phyloP scores from a whole-genome alignment of 257 asterid genomes.

The Solanum dulcamara region DNA sequence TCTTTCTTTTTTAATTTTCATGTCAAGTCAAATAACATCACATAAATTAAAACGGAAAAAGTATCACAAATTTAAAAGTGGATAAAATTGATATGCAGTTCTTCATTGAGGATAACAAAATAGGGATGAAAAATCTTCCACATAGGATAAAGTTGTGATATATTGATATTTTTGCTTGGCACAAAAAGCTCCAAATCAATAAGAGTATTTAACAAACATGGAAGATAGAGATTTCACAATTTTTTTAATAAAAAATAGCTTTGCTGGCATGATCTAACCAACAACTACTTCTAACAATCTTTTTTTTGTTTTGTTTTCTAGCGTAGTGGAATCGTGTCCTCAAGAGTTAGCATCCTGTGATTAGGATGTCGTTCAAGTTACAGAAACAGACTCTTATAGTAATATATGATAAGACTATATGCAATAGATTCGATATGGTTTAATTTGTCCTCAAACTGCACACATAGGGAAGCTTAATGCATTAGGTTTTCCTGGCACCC shows the following conservation, averaged over 20 bases:
- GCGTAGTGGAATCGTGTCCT: neutral
- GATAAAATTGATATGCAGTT: neutral
- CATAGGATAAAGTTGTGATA: neutral
- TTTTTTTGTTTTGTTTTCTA: neutral
- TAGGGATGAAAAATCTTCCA: neutral
- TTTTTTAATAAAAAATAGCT: neutral
- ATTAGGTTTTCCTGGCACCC: neutral
- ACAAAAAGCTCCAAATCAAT: neutral
- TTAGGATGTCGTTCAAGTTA: neutral
- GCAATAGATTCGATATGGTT: neutral
- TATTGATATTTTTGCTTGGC: neutral
- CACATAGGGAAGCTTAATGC: neutral
- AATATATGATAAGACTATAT: neutral
- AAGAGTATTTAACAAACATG: neutral
- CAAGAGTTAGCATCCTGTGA: neutral
- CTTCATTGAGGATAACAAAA: neutral
- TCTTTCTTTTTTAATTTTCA: no score
- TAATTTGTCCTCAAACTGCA: neutral
- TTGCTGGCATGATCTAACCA: neutral
- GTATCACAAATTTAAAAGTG: no score
- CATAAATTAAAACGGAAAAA: no score
- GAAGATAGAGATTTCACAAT: neutral
- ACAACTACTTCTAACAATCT: neutral
- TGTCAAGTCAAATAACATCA: no score
- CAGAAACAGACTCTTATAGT: neutral